Evolutionary conservation across 257 asterid genomes (phyloP).

Genomic region (Nicotiana otophora): DNA sequence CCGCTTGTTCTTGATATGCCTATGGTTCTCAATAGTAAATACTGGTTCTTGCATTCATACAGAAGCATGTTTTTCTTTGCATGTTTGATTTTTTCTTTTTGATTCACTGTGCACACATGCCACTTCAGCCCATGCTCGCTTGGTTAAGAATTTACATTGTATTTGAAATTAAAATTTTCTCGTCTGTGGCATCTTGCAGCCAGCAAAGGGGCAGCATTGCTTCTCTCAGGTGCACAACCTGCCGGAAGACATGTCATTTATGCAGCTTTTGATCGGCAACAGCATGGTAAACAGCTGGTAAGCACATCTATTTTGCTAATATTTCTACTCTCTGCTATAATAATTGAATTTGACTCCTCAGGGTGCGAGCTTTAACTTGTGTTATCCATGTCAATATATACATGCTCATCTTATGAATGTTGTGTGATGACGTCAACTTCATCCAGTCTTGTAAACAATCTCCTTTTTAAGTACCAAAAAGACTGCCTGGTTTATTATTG

Average conservation of each 20-base stretch:
- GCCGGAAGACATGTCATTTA: conserved; percentile 64
- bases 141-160: neutral
- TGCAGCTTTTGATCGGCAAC: conserved; percentile 87
- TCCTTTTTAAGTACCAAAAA: neutral
- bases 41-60: no score
- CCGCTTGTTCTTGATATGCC: neutral
- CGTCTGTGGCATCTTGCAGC: conserved; percentile 33
- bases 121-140: neutral
- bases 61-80: neutral
- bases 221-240: conserved; percentile 60
- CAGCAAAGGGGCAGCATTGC: conserved; percentile 59
- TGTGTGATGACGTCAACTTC: neutral
- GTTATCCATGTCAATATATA: conserved; percentile 3
- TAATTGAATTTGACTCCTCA: neutral
- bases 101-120: neutral
- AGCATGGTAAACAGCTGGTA: conserved; percentile 80
- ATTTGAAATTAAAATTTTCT: neutral
- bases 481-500: neutral
- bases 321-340: neutral
- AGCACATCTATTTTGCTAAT: conserved; percentile 17
- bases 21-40: neutral
- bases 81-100: neutral
- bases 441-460: neutral
- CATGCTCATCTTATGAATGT: neutral
- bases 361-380: neutral